Conservation (phyloP, 345 rosid species). For the Mercurialis annua region DNA sequence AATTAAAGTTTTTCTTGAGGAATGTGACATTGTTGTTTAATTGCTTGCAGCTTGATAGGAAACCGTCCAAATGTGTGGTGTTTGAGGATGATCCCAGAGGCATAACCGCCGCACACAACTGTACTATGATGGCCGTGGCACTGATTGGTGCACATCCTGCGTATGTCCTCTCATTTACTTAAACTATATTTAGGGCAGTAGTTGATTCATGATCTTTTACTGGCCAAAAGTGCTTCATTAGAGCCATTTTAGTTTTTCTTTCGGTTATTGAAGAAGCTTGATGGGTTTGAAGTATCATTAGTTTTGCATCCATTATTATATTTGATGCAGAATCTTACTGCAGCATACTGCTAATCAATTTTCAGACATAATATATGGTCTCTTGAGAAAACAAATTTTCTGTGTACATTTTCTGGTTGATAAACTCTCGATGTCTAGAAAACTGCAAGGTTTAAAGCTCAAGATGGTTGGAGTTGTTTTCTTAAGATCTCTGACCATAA, state of each 20-base stretch:
- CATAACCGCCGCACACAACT: constrained; percentile 89
- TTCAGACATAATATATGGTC: neutral
- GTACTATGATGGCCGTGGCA: constrained; percentile 97
- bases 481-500: neutral
- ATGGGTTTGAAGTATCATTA: neutral
- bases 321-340: neutral
- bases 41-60: constrained; percentile 76
- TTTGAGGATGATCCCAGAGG: constrained; percentile 94
- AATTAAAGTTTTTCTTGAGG: neutral
- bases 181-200: neutral
- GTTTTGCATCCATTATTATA: neutral
- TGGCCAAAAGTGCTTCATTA: neutral
- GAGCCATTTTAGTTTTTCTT: neutral
- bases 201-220: neutral
- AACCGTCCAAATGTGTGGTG: constrained; percentile 91
- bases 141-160: constrained; percentile 87
- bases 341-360: neutral
- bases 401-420: neutral
- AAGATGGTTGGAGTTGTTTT: neutral
- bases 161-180: constrained; percentile 34
- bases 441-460: neutral
- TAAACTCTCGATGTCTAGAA: neutral
- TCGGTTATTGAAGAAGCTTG: neutral
- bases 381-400: neutral
- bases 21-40: neutral